Percentiles rank a stretch among this genome's conserved stretches.
These are phyloP conservation scores for Biscogniauxia marginata DNA, from an alignment of 2,329 filamentous ascomycete species.

Conservation along the genomic window DNA sequence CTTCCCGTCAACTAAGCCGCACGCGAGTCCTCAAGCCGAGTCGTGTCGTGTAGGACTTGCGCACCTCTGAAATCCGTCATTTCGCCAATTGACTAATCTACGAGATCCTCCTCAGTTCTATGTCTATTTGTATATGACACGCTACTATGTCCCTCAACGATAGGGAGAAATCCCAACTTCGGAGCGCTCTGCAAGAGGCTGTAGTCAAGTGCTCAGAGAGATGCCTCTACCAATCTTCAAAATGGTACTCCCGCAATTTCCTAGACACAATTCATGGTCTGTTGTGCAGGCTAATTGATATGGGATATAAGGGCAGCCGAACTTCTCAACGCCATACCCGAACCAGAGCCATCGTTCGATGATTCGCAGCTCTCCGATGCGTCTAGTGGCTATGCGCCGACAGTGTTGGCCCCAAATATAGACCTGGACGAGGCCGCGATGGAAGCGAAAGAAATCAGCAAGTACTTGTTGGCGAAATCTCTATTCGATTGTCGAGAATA, in stretches of 20 bases:
- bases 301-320: constrained; percentile 75
- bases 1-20: too few relatives aligned
- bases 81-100: background rate
- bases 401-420: constrained; percentile 53
- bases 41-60: background rate
- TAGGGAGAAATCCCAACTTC: constrained; percentile 62
- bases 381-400: constrained; percentile 44
- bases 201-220: constrained; percentile 89
- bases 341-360: constrained; percentile 37
- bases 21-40: too few relatives aligned
- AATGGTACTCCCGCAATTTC: constrained; percentile 65
- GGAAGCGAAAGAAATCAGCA: constrained; percentile 76
- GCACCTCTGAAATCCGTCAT: background rate
- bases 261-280: background rate
- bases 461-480: constrained; percentile 86
- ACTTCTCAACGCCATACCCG: constrained; percentile 79
- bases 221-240: constrained; percentile 92
- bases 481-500: constrained; percentile 95
- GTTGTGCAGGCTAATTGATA: constrained; percentile 11
- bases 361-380: constrained; percentile 29
- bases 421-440: constrained; percentile 73
- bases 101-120: background rate
- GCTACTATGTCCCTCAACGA: constrained; percentile 52
- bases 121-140: constrained; percentile 14
- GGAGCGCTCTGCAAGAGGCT: constrained; percentile 76